Conservation (phyloP, 208 protist genomes). For the Wallacemonas sp. region DNA sequence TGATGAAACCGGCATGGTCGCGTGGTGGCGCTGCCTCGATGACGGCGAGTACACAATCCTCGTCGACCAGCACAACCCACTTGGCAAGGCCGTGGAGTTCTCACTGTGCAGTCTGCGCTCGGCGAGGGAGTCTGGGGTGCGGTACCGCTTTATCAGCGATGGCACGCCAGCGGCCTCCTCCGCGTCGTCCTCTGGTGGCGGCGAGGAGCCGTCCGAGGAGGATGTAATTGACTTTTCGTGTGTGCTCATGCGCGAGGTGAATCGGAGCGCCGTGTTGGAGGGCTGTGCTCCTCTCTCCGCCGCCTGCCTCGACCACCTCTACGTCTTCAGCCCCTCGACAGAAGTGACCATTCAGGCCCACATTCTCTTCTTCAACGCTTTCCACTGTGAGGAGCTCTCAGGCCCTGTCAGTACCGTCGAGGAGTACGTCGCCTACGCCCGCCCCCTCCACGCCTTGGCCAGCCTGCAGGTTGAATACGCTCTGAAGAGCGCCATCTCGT, state of each 20-base stretch:
- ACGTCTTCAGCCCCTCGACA: constrained; percentile 66
- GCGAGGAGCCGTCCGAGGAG: constrained; percentile 39
- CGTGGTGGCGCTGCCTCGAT: constrained; percentile 81
- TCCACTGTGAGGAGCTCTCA: constrained; percentile 79
- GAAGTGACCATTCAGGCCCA: constrained; percentile 75
- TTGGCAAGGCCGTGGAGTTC: constrained; percentile 75
- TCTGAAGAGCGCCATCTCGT: constrained; percentile 70
- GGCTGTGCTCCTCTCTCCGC: constrained; percentile 79
- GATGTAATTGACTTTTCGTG: constrained; percentile 71
- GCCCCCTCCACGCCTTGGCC: constrained; percentile 75
- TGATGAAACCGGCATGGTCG: constrained; percentile 66
- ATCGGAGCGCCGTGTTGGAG: constrained; percentile 71
- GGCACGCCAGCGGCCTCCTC: constrained; percentile 10
- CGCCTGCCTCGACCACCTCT: constrained; percentile 84
- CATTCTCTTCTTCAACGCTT: constrained; percentile 81
- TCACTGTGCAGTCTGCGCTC: constrained; percentile 67
- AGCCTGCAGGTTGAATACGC: constrained; percentile 81
- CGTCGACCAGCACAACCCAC: constrained; percentile 63
- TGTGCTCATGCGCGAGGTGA: constrained; percentile 80
- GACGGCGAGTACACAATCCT: constrained; percentile 69
- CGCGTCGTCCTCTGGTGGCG: background rate
- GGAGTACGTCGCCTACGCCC: constrained; percentile 81
- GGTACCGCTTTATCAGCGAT: constrained; percentile 62
- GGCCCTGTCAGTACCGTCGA: constrained; percentile 78
- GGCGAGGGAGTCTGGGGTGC: constrained; percentile 64